These are phyloP conservation scores for Fusarium neocosmosporiellum DNA, from an alignment of 2,329 filamentous ascomycete species.

Conservation along the genomic window DNA sequence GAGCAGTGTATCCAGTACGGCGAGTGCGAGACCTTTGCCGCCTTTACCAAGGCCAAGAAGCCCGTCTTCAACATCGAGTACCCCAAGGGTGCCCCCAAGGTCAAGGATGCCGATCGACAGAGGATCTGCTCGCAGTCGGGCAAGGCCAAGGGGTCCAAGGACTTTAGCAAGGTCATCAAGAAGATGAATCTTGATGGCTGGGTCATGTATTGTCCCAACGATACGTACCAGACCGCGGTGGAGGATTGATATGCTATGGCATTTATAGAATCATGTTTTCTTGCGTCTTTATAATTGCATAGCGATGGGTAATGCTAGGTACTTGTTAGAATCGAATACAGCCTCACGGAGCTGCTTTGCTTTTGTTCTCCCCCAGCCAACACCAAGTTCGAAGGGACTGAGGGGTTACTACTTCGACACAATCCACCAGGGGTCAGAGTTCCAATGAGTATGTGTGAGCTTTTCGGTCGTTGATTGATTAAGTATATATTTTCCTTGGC, in stretches of 20 bases:
- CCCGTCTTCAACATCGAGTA: constrained; percentile 82
- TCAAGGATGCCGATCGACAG: constrained; percentile 48
- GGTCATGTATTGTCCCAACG: constrained; percentile 65
- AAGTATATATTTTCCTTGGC: background rate
- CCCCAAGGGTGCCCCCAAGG: constrained; percentile 60
- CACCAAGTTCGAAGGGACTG: background rate
- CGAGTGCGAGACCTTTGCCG: constrained; percentile 68
- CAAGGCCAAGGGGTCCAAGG: constrained; percentile 54
- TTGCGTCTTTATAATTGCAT: background rate
- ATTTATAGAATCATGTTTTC: background rate
- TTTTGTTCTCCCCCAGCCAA: background rate
- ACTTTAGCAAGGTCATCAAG: constrained; percentile 75
- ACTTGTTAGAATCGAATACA: background rate
- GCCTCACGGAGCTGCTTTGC: background rate
- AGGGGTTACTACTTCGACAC: background rate
- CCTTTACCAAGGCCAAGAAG: constrained; percentile 70
- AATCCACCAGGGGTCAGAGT: background rate
- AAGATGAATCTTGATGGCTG: constrained; percentile 72
- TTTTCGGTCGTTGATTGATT: background rate
- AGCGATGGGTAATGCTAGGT: background rate
- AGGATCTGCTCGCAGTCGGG: constrained; percentile 56
- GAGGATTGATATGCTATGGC: constrained; percentile 25
- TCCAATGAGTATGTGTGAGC: background rate
- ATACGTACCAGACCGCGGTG: constrained; percentile 42
- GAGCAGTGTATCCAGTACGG: constrained; percentile 73